Conservation (phyloP, 306 rosid species). For the Gynostemma pentaphyllum region DNA sequence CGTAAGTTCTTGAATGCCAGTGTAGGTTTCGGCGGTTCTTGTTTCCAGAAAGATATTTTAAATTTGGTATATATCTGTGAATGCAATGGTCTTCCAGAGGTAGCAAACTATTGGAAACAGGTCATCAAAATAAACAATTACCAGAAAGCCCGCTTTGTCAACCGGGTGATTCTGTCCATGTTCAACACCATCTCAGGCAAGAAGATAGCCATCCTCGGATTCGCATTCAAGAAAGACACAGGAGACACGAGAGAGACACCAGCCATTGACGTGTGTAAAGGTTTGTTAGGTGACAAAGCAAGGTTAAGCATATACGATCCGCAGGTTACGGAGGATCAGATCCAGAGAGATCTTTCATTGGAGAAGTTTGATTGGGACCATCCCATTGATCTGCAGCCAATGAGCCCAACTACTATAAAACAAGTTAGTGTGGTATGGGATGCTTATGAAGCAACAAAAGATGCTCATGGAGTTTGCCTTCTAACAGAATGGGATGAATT, state of each 20-base stretch:
- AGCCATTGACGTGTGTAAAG: constrained; percentile 9
- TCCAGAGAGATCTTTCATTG: constrained; percentile 3
- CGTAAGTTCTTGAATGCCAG: constrained; percentile 83
- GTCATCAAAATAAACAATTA: constrained; percentile 83
- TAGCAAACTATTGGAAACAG: constrained; percentile 90
- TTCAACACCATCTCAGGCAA: constrained; percentile 74
- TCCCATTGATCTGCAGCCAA: neutral
- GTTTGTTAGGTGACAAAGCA: constrained; percentile 1
- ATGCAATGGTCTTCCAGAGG: constrained; percentile 91
- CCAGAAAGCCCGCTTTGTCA: constrained; percentile 74
- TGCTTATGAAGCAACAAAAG: constrained; percentile 6
- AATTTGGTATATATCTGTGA: constrained; percentile 85
- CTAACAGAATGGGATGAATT: constrained; percentile 9
- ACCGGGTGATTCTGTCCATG: constrained; percentile 77
- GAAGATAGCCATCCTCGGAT: constrained; percentile 35
- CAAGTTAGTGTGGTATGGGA: constrained; percentile 3
- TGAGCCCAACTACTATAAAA: constrained; percentile 1
- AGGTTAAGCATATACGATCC: constrained; percentile 11
- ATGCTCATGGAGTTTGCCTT: constrained; percentile 10
- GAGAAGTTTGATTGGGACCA: constrained; percentile 7
- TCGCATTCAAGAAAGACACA: constrained; percentile 9
- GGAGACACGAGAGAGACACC: constrained; percentile 7
- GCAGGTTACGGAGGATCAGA: constrained; percentile 2
- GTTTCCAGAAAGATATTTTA: constrained; percentile 89
- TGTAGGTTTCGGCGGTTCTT: constrained; percentile 90